Conservation (phyloP, 345 rosid species). For the Schrenkiella parvula region DNA sequence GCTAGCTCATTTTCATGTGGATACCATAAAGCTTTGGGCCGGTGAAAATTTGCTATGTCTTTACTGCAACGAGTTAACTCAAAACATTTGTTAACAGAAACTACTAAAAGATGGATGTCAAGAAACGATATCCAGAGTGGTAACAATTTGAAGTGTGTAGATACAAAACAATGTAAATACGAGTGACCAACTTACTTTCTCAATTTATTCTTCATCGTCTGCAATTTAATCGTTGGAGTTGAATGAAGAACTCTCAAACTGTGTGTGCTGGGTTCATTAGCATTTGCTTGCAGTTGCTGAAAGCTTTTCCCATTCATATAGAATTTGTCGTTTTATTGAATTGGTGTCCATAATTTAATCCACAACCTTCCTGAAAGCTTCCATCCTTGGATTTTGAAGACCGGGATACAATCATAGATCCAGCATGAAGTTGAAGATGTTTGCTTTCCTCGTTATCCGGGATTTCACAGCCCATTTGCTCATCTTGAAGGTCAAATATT, state of each 20-base stretch:
- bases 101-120: neutral
- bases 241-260: slow-evolving; percentile 85
- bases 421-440: slow-evolving; percentile 76
- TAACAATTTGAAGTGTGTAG: neutral
- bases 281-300: slow-evolving; percentile 76
- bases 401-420: slow-evolving; percentile 79
- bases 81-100: slow-evolving; percentile 5
- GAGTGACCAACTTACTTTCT: slow-evolving; percentile 75
- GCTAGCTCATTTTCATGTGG: slow-evolving; percentile 94
- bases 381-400: slow-evolving; percentile 43
- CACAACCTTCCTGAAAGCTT: slow-evolving; percentile 47
- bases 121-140: neutral
- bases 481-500: slow-evolving; percentile 90
- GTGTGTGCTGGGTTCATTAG: slow-evolving; percentile 67
- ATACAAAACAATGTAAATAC: neutral
- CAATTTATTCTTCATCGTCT: slow-evolving; percentile 83
- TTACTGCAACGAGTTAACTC: slow-evolving; percentile 51
- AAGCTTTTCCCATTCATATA: slow-evolving; percentile 81
- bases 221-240: slow-evolving; percentile 90
- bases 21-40: slow-evolving; percentile 92
- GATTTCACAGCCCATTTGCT: slow-evolving; percentile 91
- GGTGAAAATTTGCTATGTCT: slow-evolving; percentile 92
- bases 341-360: slow-evolving; percentile 60
- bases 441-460: slow-evolving; percentile 60
- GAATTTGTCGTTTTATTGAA: slow-evolving; percentile 94